phyloP scores from a whole-genome alignment of 768 basidiomycete species.

The Mycena leptocephala region DNA sequence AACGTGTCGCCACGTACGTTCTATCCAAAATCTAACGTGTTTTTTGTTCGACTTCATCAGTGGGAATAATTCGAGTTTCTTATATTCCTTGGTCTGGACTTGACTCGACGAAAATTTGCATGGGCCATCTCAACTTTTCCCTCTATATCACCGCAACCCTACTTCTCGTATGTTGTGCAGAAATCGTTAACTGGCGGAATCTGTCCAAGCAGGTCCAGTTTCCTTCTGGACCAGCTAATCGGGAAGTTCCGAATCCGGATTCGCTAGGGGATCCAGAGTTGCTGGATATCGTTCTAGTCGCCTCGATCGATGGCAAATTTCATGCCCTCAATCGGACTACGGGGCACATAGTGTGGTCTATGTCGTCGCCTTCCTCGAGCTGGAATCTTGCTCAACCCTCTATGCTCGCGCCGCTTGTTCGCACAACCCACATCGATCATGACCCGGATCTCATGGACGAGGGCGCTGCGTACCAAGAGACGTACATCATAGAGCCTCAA shows the following conservation, averaged over 20 bases:
- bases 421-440: slow-evolving; percentile 73
- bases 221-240: background rate
- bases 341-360: slow-evolving; percentile 90
- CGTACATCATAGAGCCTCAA: slow-evolving; percentile 96
- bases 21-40: background rate
- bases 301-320: slow-evolving; percentile 95
- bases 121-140: background rate
- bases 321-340: slow-evolving; percentile 93
- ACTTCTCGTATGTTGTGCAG: slow-evolving; percentile 48
- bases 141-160: slow-evolving; percentile 45
- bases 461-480: slow-evolving; percentile 73
- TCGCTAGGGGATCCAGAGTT: slow-evolving; percentile 70
- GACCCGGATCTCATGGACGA: slow-evolving; percentile 76
- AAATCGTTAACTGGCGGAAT: slow-evolving; percentile 41
- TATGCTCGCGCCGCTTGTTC: slow-evolving; percentile 79
- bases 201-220: background rate
- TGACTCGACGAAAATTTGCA: too few relatives aligned
- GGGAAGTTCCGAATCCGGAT: slow-evolving; percentile 9
- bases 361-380: slow-evolving; percentile 71
- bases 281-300: slow-evolving; percentile 89
- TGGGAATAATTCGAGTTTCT: too few relatives aligned
- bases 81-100: too few relatives aligned
- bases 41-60: too few relatives aligned
- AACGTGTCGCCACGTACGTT: slow-evolving; percentile 4
- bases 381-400: slow-evolving; percentile 58